Evolutionary conservation across 179 eudicot genomes (phyloP).

Genomic region (Actinidia polygama): DNA sequence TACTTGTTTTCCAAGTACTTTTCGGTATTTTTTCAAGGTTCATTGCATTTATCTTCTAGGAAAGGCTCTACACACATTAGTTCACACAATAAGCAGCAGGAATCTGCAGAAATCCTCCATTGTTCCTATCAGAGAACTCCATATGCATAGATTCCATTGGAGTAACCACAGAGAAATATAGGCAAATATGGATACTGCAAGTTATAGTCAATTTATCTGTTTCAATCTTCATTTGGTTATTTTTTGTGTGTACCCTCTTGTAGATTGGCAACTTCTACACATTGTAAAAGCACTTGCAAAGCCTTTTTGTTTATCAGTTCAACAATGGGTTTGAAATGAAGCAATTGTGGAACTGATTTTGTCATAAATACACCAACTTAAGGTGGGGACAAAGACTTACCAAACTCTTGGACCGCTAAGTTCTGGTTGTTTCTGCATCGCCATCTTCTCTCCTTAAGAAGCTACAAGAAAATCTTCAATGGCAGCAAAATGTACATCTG

Average conservation of each 20-base stretch:
- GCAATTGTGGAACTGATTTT: neutral
- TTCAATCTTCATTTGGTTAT: neutral
- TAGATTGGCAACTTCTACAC: slow-evolving; percentile 16
- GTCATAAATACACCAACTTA: neutral
- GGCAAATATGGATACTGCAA: slow-evolving; percentile 1
- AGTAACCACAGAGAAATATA: neutral
- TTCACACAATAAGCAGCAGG: neutral
- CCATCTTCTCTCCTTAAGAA: neutral
- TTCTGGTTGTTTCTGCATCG: neutral
- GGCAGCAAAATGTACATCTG: neutral
- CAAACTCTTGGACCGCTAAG: neutral
- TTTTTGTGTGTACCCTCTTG: neutral
- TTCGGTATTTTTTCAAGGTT: no score
- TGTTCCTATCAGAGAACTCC: slow-evolving; percentile 2
- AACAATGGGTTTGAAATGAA: neutral
- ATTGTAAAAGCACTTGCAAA: neutral
- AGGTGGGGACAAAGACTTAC: no score
- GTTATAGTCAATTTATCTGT: slow-evolving; percentile 2
- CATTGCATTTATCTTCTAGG: no score
- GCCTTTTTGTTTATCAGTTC: neutral
- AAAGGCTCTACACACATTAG: no score
- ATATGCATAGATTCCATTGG: neutral
- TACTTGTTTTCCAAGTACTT: no score
- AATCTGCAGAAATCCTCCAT: neutral
- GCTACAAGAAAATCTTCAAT: neutral